Conservation (phyloP, 164 flowering plant species). For the Hamamelis virginiana region DNA sequence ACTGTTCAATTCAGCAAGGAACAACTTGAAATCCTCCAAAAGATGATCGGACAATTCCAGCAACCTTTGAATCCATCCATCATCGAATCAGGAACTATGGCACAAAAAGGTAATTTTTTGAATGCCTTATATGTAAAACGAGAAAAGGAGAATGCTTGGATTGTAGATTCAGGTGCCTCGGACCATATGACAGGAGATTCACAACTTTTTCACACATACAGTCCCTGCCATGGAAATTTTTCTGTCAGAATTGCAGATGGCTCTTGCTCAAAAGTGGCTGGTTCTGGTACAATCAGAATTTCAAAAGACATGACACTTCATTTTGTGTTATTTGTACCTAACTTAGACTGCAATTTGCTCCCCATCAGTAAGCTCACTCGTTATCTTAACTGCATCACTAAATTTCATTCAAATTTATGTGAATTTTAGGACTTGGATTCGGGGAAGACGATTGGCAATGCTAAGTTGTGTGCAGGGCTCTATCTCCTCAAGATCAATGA, state of each 20-base stretch:
- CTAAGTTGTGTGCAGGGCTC: too few species aligned
- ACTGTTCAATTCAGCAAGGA: too few species aligned
- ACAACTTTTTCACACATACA: not conserved
- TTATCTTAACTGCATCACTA: not conserved
- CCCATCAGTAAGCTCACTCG: not conserved
- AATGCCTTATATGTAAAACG: not conserved
- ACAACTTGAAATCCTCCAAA: too few species aligned
- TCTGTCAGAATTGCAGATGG: too few species aligned
- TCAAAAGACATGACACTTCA: too few species aligned
- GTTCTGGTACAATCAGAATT: too few species aligned
- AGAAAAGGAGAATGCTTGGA: not conserved
- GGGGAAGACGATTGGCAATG: too few species aligned
- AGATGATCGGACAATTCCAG: too few species aligned
- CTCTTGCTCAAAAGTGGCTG: too few species aligned
- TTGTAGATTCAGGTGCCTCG: constrained; percentile 8
- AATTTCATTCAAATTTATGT: not conserved
- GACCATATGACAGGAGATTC: constrained; percentile 13
- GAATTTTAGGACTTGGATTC: not conserved
- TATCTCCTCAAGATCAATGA: constrained; percentile 3
- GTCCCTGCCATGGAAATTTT: too few species aligned
- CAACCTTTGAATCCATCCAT: not conserved
- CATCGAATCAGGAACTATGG: not conserved
- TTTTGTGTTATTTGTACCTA: not conserved
- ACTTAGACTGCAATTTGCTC: not conserved
- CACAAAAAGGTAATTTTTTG: not conserved